Conservation (phyloP, 257 asterid genomes). For the Solanum tarijense region DNA sequence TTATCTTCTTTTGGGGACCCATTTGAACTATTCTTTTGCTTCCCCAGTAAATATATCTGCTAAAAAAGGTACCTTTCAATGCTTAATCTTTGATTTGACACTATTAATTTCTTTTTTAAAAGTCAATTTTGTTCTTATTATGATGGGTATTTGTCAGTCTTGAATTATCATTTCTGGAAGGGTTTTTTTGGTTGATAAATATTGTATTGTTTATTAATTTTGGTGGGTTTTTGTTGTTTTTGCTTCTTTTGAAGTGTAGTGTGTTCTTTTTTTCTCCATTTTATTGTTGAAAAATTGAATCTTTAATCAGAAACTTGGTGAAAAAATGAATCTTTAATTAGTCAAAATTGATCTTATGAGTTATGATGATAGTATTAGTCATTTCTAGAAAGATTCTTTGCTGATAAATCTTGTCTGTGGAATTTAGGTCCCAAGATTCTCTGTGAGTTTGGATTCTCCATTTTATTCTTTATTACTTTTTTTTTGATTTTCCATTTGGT, state of each 20-base stretch:
- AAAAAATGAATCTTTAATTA: neutral
- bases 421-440: neutral
- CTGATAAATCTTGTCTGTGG: neutral
- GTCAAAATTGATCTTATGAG: neutral
- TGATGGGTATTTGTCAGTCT: neutral
- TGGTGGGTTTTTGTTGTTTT: neutral
- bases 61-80: neutral
- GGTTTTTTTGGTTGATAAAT: neutral
- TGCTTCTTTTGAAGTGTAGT: neutral
- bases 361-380: neutral
- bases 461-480: neutral
- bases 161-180: neutral
- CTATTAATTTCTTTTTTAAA: neutral
- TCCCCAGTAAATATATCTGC: neutral
- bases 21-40: neutral
- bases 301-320: neutral
- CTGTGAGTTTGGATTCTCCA: neutral
- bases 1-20: neutral
- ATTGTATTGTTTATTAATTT: neutral
- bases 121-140: neutral
- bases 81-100: neutral
- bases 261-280: neutral
- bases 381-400: neutral
- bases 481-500: neutral
- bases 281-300: neutral